Conservation (phyloP, 140 eudicot genomes). For the Anethum foeniculum region DNA sequence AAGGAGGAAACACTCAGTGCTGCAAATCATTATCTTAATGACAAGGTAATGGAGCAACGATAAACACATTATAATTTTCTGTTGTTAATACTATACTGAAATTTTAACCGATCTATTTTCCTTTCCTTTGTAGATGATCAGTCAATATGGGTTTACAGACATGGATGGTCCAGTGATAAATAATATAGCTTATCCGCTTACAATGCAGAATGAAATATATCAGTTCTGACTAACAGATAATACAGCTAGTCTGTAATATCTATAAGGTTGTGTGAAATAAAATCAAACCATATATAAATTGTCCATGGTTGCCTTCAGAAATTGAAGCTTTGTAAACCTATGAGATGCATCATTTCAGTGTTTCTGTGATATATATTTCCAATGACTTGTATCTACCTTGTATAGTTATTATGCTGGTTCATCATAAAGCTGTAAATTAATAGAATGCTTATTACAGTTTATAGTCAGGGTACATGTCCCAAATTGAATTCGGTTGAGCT, state of each 20-base stretch:
- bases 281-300: not conserved
- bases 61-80: not conserved
- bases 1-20: slow-evolving; percentile 12
- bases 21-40: slow-evolving; percentile 10
- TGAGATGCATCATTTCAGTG: not conserved
- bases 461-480: not conserved
- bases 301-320: not conserved
- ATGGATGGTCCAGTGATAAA: not conserved
- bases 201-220: slow-evolving; percentile 10
- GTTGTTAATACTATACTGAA: not conserved
- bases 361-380: not conserved
- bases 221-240: not conserved
- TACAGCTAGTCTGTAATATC: not conserved
- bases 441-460: not conserved
- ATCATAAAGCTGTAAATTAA: not conserved
- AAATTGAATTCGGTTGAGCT: not conserved
- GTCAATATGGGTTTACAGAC: not conserved
- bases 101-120: not conserved
- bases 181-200: not conserved
- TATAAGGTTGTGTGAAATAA: slow-evolving; percentile 3
- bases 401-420: not conserved
- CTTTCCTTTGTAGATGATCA: slow-evolving; percentile 3
- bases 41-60: slow-evolving; percentile 1
- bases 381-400: not conserved
- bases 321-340: not conserved